phyloP scores from a whole-genome alignment of 1,284 basidiomycete genomes.

The Rhodotorula glutinis region DNA sequence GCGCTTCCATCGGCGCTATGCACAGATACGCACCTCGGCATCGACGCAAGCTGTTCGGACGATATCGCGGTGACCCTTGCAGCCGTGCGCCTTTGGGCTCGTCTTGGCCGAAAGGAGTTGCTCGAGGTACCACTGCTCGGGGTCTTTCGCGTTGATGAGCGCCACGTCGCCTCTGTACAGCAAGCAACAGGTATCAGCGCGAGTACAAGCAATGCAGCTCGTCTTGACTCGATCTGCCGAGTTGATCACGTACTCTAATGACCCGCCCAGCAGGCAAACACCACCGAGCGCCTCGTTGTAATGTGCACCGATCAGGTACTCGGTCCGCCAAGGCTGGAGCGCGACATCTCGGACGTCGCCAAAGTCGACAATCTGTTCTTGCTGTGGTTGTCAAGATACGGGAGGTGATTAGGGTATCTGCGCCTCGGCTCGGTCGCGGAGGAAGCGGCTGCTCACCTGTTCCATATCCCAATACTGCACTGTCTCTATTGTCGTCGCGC shows the following conservation, averaged over 20 bases:
- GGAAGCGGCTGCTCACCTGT: constrained; percentile 24
- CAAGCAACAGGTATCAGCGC: no score
- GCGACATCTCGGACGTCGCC: constrained; percentile 39
- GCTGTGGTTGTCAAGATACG: constrained; percentile 9
- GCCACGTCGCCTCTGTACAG: constrained; percentile 37
- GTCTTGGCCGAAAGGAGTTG: constrained; percentile 12
- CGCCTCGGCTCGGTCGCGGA: background rate
- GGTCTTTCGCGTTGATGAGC: constrained; percentile 34
- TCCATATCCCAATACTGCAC: constrained; percentile 38
- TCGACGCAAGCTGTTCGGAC: constrained; percentile 38
- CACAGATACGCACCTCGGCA: background rate
- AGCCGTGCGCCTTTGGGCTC: constrained; percentile 4
- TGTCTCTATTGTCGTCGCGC: constrained; percentile 43
- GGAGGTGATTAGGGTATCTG: background rate
- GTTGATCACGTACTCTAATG: constrained; percentile 26
- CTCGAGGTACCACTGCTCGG: constrained; percentile 38
- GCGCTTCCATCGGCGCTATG: background rate
- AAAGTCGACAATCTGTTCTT: constrained; percentile 28
- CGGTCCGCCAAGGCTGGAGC: constrained; percentile 38
- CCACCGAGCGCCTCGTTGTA: constrained; percentile 35
- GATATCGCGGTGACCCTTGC: constrained; percentile 39
- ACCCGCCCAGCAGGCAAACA: constrained; percentile 36
- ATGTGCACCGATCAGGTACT: constrained; percentile 35
- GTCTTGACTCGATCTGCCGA: no score
- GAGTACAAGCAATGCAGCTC: no score